These are phyloP conservation scores for Rhytidiadelphus loreus DNA, from an alignment of 225 moss, liverwort and hornwort species.

Conservation along the genomic window DNA sequence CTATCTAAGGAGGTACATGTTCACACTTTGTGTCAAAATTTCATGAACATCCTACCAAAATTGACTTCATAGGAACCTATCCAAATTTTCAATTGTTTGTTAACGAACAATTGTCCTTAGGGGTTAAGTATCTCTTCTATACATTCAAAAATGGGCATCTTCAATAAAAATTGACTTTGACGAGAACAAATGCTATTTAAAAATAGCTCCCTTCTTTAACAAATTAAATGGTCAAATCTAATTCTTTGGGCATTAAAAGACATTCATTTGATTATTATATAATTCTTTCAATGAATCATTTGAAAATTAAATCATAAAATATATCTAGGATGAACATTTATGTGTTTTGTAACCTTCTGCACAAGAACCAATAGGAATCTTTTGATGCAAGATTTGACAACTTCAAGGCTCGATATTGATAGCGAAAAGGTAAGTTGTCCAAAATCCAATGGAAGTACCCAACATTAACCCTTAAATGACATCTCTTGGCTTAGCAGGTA, in stretches of 20 bases:
- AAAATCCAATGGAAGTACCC: background rate
- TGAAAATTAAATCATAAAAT: background rate
- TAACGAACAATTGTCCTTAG: too few relatives aligned
- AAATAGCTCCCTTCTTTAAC: background rate
- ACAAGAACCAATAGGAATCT: accelerated
- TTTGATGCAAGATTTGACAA: background rate
- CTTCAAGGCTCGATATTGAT: background rate
- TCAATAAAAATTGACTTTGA: background rate
- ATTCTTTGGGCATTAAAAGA: too few relatives aligned
- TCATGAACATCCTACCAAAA: too few relatives aligned
- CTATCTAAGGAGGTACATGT: too few relatives aligned
- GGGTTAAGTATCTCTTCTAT: background rate
- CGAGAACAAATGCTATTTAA: background rate
- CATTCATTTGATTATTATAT: background rate
- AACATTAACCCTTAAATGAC: background rate
- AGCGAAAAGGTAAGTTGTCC: background rate
- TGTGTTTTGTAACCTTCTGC: background rate
- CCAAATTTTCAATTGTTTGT: too few relatives aligned
- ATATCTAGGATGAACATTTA: background rate
- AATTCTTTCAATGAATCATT: background rate
- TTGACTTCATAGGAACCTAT: too few relatives aligned
- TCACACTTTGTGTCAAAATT: too few relatives aligned
- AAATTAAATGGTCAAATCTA: background rate
- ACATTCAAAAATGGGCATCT: background rate
- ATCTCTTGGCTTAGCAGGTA: accelerated